Conservation (phyloP, 176 grass and related monocot genomes). For the Rhipidocladum racemiflorum region DNA sequence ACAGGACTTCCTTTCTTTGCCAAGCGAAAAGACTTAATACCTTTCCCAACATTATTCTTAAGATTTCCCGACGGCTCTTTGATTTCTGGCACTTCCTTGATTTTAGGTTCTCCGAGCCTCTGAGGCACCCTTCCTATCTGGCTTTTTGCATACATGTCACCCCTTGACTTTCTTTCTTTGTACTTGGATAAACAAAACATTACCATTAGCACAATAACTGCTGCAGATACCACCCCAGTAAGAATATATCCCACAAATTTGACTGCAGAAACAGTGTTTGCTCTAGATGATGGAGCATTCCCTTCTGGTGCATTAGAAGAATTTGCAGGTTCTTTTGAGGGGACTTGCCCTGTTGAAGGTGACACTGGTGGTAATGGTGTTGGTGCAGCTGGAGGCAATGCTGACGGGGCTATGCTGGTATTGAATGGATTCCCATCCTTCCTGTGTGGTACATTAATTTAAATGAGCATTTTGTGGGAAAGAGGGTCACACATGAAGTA, state of each 20-base stretch:
- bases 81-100: slow-evolving; percentile 47
- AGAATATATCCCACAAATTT: slow-evolving; percentile 85
- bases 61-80: slow-evolving; percentile 47
- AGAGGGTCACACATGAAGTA: neutral
- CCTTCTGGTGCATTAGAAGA: slow-evolving; percentile 45
- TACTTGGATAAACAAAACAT: slow-evolving; percentile 80
- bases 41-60: slow-evolving; percentile 60
- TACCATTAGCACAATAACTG: slow-evolving; percentile 56
- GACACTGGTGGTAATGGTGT: slow-evolving; percentile 32
- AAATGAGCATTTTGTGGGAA: slow-evolving; percentile 30
- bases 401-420: slow-evolving; percentile 68
- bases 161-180: slow-evolving; percentile 57
- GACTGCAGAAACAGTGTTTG: slow-evolving; percentile 44
- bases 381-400: slow-evolving; percentile 34
- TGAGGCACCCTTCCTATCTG: slow-evolving; percentile 46
- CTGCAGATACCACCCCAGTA: slow-evolving; percentile 56
- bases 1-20: neutral
- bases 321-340: slow-evolving; percentile 47
- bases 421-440: slow-evolving; percentile 98
- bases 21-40: slow-evolving; percentile 42
- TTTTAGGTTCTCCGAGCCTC: slow-evolving; percentile 53
- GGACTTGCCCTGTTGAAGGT: slow-evolving; percentile 51
- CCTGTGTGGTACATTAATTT: slow-evolving; percentile 50
- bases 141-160: slow-evolving; percentile 41
- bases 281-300: slow-evolving; percentile 38